Base-by-base conservation (phyloP, 306 rosid genomes). In the Neltuma alba region DNA sequence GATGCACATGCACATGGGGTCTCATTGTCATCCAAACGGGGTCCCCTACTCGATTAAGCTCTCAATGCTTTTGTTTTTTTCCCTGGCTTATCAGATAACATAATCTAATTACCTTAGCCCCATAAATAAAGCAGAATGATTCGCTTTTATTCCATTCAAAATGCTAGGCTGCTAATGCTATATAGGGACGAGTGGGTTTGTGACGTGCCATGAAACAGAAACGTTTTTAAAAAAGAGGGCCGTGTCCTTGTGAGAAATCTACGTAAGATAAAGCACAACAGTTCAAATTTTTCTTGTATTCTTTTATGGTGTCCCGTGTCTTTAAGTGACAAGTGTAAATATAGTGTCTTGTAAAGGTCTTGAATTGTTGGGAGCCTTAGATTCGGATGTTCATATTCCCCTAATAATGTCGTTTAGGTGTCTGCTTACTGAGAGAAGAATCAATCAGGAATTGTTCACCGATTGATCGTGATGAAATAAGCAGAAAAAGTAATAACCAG, bases 1-100 rank as follows among this genome's bases (percentile, higher is more conserved):
- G 85, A 45, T 52, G 85, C 85, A 80, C 89, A 78, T 83, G 89
- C 77, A 70, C 68, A 74, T 83, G 87, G 84, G 79, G 60, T 79
- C 83, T 78, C 84, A 38, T 25, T 47, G 85, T 81, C 76, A 74
- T 68, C 80, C 60, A 57, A 61, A 31, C 70, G 68, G 81, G 85
- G 74, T 45, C 82, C 72, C 75, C 34, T 11, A 2, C 18, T 36
- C 71, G 16, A 80, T 83, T 83, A 83, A 77, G 58, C 70, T 36
- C 87, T 65, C 68, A 83, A 78, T 80, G 81, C 81, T 62, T 76
- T 69, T 69, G 83, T 83, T 72, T 25, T 69, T n/a, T 72, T 83
- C 55, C 83, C 48, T 69, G 44, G 58, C 68, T 86, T 62, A 80
- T 70, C 65, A 70, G 69, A 71, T 85, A 67, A 79, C 81, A 82